A percentile compares a stretch with the other conserved stretches of the same genome.
Evolutionary conservation across 345 rosid species (phyloP).

Genomic region (Eucalyptus cloeziana): DNA sequence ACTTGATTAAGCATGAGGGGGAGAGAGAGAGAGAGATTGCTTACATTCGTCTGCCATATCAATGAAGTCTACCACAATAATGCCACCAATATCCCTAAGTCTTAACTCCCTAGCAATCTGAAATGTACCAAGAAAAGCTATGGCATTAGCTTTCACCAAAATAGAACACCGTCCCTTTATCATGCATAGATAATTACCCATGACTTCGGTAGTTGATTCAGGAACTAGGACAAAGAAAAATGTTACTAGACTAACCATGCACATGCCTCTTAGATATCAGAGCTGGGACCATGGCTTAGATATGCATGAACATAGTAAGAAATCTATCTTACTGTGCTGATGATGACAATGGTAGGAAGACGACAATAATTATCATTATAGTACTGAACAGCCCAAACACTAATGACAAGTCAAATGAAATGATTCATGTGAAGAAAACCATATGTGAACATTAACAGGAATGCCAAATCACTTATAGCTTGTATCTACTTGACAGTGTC

Average conservation of each 20-base stretch:
- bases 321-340: not conserved
- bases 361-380: not conserved
- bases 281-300: not conserved
- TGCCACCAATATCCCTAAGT: slow-evolving; percentile 92
- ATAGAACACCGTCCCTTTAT: not conserved
- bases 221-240: not conserved
- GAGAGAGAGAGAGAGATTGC: slow-evolving; percentile 16
- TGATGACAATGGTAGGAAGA: not conserved
- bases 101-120: slow-evolving; percentile 98
- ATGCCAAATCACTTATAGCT: not conserved
- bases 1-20: not conserved
- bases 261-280: not conserved
- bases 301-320: not conserved
- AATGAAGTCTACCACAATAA: slow-evolving; percentile 96
- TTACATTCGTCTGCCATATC: slow-evolving; percentile 92
- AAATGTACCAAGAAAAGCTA: not conserved
- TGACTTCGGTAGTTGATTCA: not conserved
- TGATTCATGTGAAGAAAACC: not conserved
- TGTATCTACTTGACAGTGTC: not conserved
- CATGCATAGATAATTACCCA: not conserved
- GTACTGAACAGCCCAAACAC: not conserved
- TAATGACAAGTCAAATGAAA: not conserved
- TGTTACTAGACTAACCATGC: not conserved
- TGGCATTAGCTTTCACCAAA: not conserved
- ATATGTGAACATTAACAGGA: not conserved